These are phyloP conservation scores for Backusella liffmaniae DNA, from an alignment of 192 early-diverging fungal species.

Conservation along the genomic window DNA sequence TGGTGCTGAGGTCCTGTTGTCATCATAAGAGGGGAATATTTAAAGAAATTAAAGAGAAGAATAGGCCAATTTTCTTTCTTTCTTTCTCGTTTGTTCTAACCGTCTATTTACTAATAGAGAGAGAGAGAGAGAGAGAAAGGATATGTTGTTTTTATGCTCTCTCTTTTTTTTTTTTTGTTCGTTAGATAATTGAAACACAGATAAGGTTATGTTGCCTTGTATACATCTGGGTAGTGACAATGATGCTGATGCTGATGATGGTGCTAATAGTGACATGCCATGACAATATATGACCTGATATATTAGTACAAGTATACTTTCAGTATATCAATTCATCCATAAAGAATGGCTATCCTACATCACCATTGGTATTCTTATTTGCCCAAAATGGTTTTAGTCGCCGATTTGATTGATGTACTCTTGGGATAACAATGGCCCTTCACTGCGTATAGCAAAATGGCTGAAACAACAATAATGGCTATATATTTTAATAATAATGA, in stretches of 20 bases:
- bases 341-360: not conserved
- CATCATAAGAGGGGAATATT: not conserved
- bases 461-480: not conserved
- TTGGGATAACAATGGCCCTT: not conserved
- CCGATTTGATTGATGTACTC: not conserved
- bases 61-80: too few relatives aligned
- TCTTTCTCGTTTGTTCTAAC: too few relatives aligned
- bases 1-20: conserved; percentile 2
- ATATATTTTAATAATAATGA: not conserved
- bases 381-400: not conserved
- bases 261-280: too few relatives aligned
- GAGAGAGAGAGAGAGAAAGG: too few relatives aligned
- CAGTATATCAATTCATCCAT: too few relatives aligned
- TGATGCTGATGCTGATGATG: too few relatives aligned
- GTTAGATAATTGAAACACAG: not conserved
- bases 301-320: too few relatives aligned
- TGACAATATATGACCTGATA: too few relatives aligned
- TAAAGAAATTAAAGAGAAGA: not conserved
- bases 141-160: not conserved
- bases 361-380: not conserved
- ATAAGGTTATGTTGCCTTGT: not conserved
- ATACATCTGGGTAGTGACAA: too few relatives aligned
- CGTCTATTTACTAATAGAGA: too few relatives aligned
- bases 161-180: not conserved
- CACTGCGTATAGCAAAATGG: not conserved